Percentiles rank a stretch among this genome's conserved stretches.
Conservation (phyloP, 306 rosid genomes). For the Prunus campanulata region DNA sequence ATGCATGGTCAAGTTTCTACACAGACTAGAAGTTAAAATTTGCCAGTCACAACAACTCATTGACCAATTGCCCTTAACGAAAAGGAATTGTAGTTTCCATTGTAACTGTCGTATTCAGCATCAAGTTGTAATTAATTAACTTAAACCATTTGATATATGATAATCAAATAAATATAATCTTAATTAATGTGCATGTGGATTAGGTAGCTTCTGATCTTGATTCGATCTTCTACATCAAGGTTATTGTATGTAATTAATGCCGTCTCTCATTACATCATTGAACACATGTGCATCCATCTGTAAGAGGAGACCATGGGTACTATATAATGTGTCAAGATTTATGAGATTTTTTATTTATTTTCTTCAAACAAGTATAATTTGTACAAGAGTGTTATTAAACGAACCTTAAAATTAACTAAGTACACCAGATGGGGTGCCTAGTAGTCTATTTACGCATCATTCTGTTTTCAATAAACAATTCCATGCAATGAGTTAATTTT, state of each 20-base stretch:
- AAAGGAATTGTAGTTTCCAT: not conserved
- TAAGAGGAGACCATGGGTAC: not conserved
- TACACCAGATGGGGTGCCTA: too few relatives aligned
- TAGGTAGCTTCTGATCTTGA: conserved; percentile 5
- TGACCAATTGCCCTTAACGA: not conserved
- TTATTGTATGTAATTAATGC: not conserved
- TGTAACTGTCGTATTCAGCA: not conserved
- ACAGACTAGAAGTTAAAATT: not conserved
- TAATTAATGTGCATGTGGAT: not conserved
- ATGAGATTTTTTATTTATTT: not conserved
- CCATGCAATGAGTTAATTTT: too few relatives aligned
- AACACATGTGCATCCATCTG: not conserved
- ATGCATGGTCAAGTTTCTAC: not conserved
- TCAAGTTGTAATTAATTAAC: not conserved
- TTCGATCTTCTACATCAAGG: not conserved
- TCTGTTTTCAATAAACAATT: too few relatives aligned
- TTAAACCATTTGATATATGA: not conserved
- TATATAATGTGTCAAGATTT: not conserved
- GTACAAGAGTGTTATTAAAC: too few relatives aligned
- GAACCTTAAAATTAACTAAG: too few relatives aligned
- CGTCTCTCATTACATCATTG: too few relatives aligned
- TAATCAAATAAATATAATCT: not conserved
- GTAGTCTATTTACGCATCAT: too few relatives aligned
- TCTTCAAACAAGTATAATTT: not conserved
- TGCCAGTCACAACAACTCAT: not conserved